Conservation (phyloP, 805 yeast genomes). For the Lachancea nothofagi region DNA sequence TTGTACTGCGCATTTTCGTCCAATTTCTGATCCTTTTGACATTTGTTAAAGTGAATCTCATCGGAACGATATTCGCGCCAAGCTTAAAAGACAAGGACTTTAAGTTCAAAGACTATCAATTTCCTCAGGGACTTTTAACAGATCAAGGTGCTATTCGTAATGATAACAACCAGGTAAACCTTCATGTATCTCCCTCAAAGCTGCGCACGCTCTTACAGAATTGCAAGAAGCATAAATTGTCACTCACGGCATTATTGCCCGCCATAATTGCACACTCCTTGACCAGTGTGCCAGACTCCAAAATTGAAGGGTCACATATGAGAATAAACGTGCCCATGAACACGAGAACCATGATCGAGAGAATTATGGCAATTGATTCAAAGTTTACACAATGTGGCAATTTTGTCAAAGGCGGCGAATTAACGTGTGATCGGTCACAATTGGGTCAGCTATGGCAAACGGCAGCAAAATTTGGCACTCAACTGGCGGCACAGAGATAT, state of each 20-base stretch:
- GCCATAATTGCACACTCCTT: conserved; percentile 15
- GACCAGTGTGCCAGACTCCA: neutral
- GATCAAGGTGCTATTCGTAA: conserved; percentile 17
- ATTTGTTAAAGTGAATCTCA: conserved; percentile 6
- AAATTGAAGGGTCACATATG: conserved; percentile 10
- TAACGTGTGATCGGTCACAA: conserved; percentile 6
- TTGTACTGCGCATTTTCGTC: conserved; percentile 10
- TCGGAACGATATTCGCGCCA: conserved; percentile 2
- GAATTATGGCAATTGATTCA: conserved; percentile 8
- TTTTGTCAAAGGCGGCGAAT: conserved; percentile 19
- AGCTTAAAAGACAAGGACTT: conserved; percentile 10
- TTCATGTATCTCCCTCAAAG: conserved; percentile 13
- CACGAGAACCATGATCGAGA: conserved; percentile 18
- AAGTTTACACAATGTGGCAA: conserved; percentile 20
- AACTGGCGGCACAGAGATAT: conserved; percentile 5
- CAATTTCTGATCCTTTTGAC: conserved; percentile 7
- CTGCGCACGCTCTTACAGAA: conserved; percentile 13
- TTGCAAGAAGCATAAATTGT: conserved; percentile 21
- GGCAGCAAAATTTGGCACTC: conserved; percentile 13
- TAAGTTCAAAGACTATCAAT: conserved; percentile 18
- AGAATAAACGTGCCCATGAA: conserved; percentile 24
- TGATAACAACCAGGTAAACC: conserved; percentile 17
- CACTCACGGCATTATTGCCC: conserved; percentile 22
- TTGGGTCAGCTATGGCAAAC: conserved; percentile 15
- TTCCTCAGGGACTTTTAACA: conserved; percentile 14